Percentiles rank a stretch among this genome's conserved stretches.
These are phyloP conservation scores for Claviceps pusilla DNA, from an alignment of 2,329 filamentous ascomycete genomes.

Conservation along the genomic window DNA sequence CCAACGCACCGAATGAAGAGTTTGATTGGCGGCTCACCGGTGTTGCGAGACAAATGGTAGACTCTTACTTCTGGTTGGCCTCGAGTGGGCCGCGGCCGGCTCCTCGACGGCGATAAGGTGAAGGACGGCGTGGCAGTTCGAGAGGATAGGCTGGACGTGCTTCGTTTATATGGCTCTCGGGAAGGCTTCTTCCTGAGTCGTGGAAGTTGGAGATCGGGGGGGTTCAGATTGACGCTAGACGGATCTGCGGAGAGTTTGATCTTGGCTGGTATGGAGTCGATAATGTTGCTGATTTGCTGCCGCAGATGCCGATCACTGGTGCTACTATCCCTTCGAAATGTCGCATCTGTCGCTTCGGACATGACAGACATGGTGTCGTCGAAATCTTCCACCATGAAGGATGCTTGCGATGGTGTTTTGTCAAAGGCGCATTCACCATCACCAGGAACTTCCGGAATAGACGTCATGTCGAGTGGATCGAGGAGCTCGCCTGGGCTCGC, in stretches of 20 bases:
- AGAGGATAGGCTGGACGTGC: slow-evolving; percentile 37
- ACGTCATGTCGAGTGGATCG: slow-evolving; percentile 29
- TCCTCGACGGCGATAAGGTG: slow-evolving; percentile 50
- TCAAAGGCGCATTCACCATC: slow-evolving; percentile 20
- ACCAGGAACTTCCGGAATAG: slow-evolving; percentile 21
- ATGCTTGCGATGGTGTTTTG: slow-evolving; percentile 28
- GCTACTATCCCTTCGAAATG: slow-evolving; percentile 19
- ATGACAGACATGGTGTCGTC: slow-evolving; percentile 24
- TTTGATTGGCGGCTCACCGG: slow-evolving; percentile 78
- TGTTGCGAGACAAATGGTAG: slow-evolving; percentile 77
- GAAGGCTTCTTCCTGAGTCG: slow-evolving; percentile 28
- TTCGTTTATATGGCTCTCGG: slow-evolving; percentile 29
- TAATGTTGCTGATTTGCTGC: slow-evolving; percentile 64
- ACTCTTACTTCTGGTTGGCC: slow-evolving; percentile 67
- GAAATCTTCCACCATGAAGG: slow-evolving; percentile 31
- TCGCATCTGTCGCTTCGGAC: slow-evolving; percentile 14
- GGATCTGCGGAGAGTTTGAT: slow-evolving; percentile 55
- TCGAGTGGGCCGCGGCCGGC: slow-evolving; percentile 31
- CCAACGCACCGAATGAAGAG: slow-evolving; percentile 87
- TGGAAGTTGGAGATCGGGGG: slow-evolving; percentile 40
- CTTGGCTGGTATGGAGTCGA: slow-evolving; percentile 61
- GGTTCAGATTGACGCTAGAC: slow-evolving; percentile 37
- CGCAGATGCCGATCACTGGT: slow-evolving; percentile 54
- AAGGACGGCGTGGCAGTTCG: slow-evolving; percentile 51
- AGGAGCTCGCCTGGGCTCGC: slow-evolving; percentile 26